phyloP scores from a whole-genome alignment of 2,329 filamentous ascomycete genomes.

The Tympanopsis confertula region DNA sequence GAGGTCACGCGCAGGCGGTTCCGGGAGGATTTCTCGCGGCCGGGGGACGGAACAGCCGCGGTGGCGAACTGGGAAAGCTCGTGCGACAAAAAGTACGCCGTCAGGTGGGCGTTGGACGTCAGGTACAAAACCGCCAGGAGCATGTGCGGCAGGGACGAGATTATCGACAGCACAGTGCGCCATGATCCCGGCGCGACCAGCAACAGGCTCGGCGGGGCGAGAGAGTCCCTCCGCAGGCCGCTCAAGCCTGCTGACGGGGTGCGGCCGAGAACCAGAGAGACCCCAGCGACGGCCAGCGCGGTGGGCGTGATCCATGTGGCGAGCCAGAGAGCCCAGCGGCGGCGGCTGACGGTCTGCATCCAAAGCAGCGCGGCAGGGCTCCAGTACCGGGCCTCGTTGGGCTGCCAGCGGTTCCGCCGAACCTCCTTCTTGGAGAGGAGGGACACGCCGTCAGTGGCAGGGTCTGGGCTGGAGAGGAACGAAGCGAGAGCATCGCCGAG shows the following conservation, averaged over 20 bases:
- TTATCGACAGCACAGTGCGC: slow-evolving; percentile 17
- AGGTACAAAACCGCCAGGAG: slow-evolving; percentile 35
- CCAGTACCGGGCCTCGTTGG: slow-evolving; percentile 29
- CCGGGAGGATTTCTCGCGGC: too few relatives aligned
- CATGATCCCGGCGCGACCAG: slow-evolving; percentile 10
- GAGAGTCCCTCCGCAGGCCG: slow-evolving; percentile 23
- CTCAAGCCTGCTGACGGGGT: slow-evolving; percentile 18
- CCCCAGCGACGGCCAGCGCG: slow-evolving; percentile 23
- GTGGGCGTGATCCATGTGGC: slow-evolving; percentile 24
- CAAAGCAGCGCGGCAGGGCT: slow-evolving; percentile 27
- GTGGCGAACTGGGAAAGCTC: slow-evolving; percentile 33
- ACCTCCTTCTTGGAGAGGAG: slow-evolving; percentile 35
- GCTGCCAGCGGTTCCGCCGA: slow-evolving; percentile 27
- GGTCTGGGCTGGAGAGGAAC: slow-evolving; percentile 32
- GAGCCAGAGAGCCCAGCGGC: slow-evolving; percentile 27
- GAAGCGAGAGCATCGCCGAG: slow-evolving; percentile 38
- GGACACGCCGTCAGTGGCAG: slow-evolving; percentile 27
- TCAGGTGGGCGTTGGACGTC: slow-evolving; percentile 31
- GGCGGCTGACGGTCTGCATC: slow-evolving; percentile 27
- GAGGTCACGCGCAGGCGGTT: slow-evolving; percentile 31
- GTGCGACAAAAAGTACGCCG: slow-evolving; percentile 34
- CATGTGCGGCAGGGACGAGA: slow-evolving; percentile 35
- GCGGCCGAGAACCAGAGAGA: slow-evolving; percentile 21
- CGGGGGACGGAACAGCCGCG: slow-evolving; percentile 8
- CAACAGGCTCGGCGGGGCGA: slow-evolving; percentile 16